Percentiles rank a stretch among this genome's conserved stretches.
phyloP scores from a whole-genome alignment of 768 basidiomycete genomes.

The Psilocybe cyanescens region DNA sequence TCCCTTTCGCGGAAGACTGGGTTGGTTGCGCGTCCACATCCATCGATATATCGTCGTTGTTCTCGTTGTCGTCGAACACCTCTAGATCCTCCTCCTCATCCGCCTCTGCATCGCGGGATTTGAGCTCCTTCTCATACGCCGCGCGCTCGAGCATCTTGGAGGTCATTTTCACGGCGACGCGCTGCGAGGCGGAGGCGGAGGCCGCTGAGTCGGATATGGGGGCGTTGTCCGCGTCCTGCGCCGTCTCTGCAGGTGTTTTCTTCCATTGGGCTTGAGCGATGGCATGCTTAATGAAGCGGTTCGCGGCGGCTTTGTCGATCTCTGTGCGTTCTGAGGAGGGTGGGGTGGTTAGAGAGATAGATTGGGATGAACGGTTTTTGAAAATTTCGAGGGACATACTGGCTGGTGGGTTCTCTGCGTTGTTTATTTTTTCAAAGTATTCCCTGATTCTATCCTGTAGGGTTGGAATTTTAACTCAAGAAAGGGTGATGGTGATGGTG shows the following conservation, averaged over 20 bases:
- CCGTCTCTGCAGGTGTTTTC: constrained; percentile 37
- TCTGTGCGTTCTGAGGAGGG: constrained; percentile 38
- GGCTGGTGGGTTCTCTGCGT: constrained; percentile 69
- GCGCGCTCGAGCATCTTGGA: constrained; percentile 75
- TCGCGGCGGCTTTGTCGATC: constrained; percentile 82
- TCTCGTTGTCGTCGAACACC: constrained; percentile 40
- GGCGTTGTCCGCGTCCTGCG: constrained; percentile 19
- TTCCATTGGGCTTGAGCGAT: constrained; percentile 63
- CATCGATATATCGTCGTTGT: constrained; percentile 16
- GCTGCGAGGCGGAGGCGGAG: constrained; percentile 25
- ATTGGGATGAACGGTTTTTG: background rate
- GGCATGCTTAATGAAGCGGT: constrained; percentile 84
- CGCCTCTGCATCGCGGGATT: constrained; percentile 50
- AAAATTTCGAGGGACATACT: constrained; percentile 39
- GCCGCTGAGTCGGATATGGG: background rate
- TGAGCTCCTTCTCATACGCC: constrained; percentile 61
- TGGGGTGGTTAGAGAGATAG: constrained; percentile 1
- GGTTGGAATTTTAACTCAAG: background rate
- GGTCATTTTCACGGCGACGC: constrained; percentile 61
- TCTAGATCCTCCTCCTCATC: constrained; percentile 43
- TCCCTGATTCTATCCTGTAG: constrained; percentile 71
- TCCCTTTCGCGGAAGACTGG: constrained; percentile 30
- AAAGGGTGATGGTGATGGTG: background rate
- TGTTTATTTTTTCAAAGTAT: constrained; percentile 84
- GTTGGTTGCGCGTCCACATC: constrained; percentile 1